These are phyloP conservation scores for Colletotrichum gloeosporioides DNA, from an alignment of 2,329 filamentous ascomycete species.

Conservation along the genomic window DNA sequence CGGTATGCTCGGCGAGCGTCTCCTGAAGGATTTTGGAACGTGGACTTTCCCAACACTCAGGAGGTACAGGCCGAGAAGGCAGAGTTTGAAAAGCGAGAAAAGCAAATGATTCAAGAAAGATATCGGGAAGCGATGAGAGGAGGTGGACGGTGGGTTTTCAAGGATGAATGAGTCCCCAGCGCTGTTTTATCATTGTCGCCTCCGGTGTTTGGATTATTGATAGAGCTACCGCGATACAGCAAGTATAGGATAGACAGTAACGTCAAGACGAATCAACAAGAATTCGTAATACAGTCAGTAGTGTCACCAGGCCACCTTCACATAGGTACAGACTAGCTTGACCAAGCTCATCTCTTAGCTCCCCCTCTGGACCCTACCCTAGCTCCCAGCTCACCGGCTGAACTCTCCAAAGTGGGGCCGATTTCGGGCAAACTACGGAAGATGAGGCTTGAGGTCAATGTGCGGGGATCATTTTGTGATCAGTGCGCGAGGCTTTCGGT, in stretches of 20 bases:
- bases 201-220: background rate
- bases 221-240: background rate
- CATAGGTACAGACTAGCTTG: background rate
- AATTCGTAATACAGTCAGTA: background rate
- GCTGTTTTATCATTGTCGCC: background rate
- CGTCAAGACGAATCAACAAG: background rate
- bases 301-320: background rate
- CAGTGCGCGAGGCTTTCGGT: slow-evolving; percentile 14
- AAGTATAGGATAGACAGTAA: background rate
- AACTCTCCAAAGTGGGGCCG: background rate
- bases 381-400: background rate
- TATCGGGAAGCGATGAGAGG: slow-evolving; percentile 82
- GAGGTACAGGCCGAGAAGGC: slow-evolving; percentile 71
- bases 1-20: slow-evolving; percentile 73
- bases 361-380: background rate
- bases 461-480: background rate
- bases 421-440: slow-evolving; percentile 18
- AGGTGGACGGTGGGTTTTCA: slow-evolving; percentile 80
- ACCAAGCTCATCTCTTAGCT: background rate
- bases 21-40: slow-evolving; percentile 89
- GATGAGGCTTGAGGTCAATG: background rate
- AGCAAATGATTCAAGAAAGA: slow-evolving; percentile 71
- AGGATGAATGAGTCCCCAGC: slow-evolving; percentile 68
- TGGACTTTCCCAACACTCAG: slow-evolving; percentile 89
- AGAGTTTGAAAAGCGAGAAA: slow-evolving; percentile 68